Conservation (phyloP, 768 basidiomycete species). For the Boletus rubroflammeus region DNA sequence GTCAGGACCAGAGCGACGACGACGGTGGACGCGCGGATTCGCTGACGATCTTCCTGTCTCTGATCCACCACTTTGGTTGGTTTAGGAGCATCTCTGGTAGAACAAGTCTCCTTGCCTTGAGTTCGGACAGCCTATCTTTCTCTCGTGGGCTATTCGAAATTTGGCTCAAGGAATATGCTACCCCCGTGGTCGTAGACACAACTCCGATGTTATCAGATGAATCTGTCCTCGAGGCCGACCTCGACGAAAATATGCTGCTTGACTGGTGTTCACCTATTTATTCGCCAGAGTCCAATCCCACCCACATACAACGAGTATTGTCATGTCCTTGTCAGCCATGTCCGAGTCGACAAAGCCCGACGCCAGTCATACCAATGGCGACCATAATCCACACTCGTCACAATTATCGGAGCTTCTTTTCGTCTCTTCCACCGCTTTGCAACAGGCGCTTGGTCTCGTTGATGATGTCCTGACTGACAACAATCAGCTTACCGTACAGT, state of each 20-base stretch:
- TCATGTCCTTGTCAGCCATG: conserved; percentile 22
- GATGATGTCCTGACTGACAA: conserved; percentile 63
- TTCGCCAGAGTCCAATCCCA: background rate
- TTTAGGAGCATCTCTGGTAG: conserved; percentile 60
- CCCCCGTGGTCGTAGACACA: background rate
- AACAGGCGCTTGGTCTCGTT: conserved; percentile 71
- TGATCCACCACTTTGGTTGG: conserved; percentile 44
- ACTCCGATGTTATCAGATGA: conserved; percentile 13
- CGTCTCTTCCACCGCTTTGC: conserved; percentile 64
- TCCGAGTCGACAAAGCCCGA: conserved; percentile 12
- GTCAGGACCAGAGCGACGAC: conserved; percentile 64
- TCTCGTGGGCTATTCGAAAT: conserved; percentile 69
- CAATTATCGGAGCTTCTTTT: conserved; percentile 53
- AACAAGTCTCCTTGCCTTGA: conserved; percentile 66
- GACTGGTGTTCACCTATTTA: conserved; percentile 18
- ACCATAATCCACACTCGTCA: conserved; percentile 16
- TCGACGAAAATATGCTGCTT: conserved; percentile 15
- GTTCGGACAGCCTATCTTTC: conserved; percentile 58
- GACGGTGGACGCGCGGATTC: conserved; percentile 58
- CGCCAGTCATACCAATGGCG: conserved; percentile 11
- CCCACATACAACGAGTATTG: background rate
- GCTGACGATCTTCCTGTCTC: conserved; percentile 62
- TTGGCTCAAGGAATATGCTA: conserved; percentile 66
- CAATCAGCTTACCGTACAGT: conserved; percentile 63
- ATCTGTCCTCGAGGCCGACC: conserved; percentile 25